These are phyloP conservation scores for Cladosporium sp. DNA, from an alignment of 2,329 filamentous ascomycete species.

Conservation along the genomic window DNA sequence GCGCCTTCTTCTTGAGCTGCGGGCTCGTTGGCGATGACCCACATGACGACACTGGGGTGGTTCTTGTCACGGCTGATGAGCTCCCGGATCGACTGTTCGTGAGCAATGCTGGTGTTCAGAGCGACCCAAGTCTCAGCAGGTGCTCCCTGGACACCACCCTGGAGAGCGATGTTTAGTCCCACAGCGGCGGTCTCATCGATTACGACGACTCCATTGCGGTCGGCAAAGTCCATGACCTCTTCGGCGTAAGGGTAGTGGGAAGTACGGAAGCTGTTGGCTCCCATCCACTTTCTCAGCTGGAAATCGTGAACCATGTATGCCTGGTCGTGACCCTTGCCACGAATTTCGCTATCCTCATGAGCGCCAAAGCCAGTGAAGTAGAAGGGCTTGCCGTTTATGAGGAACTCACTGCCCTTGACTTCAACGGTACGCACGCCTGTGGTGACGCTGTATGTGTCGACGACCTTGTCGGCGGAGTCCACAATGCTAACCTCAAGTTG, in stretches of 20 bases:
- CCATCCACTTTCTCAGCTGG: conserved; percentile 14
- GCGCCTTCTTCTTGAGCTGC: conserved; percentile 14
- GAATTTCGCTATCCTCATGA: conserved; percentile 13
- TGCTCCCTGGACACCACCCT: conserved; percentile 1
- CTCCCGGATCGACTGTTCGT: conserved; percentile 4
- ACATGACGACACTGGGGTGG: conserved; percentile 14
- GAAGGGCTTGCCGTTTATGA: conserved; percentile 18
- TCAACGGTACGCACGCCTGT: conserved; percentile 16
- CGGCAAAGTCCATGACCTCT: conserved; percentile 19
- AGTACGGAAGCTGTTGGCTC: conserved; percentile 18
- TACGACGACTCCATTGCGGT: conserved; percentile 13
- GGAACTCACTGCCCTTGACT: conserved; percentile 8
- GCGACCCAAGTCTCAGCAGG: not conserved
- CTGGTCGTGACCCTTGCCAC: conserved; percentile 16
- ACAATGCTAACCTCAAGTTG: conserved; percentile 10
- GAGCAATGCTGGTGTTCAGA: not conserved
- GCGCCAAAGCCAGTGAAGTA: conserved; percentile 18
- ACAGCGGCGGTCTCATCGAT: conserved; percentile 16
- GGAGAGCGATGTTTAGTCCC: not conserved
- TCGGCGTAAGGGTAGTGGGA: conserved; percentile 19
- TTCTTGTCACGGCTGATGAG: conserved; percentile 17
- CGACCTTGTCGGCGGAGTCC: not conserved
- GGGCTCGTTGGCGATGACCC: conserved; percentile 13
- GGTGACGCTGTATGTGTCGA: conserved; percentile 14
- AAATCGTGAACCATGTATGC: conserved; percentile 19